Conservation (phyloP, 2,329 filamentous ascomycete species). For the Alternaria triticimaculans region DNA sequence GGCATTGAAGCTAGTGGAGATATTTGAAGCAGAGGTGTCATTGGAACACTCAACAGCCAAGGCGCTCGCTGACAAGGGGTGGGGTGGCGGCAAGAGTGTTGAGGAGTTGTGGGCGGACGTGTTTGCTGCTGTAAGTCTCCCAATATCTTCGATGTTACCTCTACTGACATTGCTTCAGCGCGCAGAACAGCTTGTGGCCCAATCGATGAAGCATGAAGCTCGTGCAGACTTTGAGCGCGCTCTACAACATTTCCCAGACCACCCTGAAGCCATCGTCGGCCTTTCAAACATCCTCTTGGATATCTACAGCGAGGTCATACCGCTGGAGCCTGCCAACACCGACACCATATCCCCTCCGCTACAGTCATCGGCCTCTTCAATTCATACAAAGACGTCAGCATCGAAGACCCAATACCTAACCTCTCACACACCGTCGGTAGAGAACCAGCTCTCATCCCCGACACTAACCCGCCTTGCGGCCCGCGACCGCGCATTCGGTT, state of each 20-base stretch:
- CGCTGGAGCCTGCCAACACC: slow-evolving; percentile 63
- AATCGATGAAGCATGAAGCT: slow-evolving; percentile 70
- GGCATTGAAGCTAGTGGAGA: slow-evolving; percentile 76
- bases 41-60: slow-evolving; percentile 68
- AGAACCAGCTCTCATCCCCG: slow-evolving; percentile 63
- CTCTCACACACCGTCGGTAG: slow-evolving; percentile 53
- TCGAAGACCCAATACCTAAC: slow-evolving; percentile 55
- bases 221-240: slow-evolving; percentile 82
- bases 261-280: slow-evolving; percentile 79
- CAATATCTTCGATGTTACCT: neutral
- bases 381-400: neutral
- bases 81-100: slow-evolving; percentile 80
- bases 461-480: slow-evolving; percentile 84
- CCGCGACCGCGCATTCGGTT: slow-evolving; percentile 83
- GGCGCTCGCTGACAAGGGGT: slow-evolving; percentile 69
- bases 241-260: slow-evolving; percentile 78
- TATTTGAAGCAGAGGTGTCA: slow-evolving; percentile 71
- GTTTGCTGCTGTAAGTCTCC: slow-evolving; percentile 72
- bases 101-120: slow-evolving; percentile 88
- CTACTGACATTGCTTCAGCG: slow-evolving; percentile 56
- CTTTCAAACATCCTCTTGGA: slow-evolving; percentile 86
- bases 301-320: slow-evolving; percentile 71
- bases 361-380: slow-evolving; percentile 12
- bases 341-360: slow-evolving; percentile 16
- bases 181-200: slow-evolving; percentile 70